These are phyloP conservation scores for Chaetomiaceae sp. DNA, from an alignment of 2,329 filamentous ascomycete species.

Conservation along the genomic window DNA sequence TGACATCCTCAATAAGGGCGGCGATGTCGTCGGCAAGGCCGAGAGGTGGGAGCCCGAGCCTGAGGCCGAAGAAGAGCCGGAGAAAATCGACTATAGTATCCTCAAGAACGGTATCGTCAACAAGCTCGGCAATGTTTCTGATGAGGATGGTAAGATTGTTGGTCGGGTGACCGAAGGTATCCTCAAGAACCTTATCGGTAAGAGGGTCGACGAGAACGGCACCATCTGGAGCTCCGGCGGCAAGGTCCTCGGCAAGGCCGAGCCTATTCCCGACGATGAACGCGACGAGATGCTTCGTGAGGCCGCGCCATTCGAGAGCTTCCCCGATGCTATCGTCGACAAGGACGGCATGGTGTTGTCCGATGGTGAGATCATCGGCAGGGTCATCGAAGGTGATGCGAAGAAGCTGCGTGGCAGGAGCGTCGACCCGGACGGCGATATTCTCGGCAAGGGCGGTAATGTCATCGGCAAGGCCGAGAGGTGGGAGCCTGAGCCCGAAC, in stretches of 20 bases:
- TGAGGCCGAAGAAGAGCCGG: constrained; percentile 29
- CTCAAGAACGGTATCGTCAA: constrained; percentile 45
- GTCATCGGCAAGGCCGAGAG: constrained; percentile 48
- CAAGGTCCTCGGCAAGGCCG: constrained; percentile 61
- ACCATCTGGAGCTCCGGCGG: constrained; percentile 68
- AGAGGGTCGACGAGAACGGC: constrained; percentile 60
- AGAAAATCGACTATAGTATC: constrained; percentile 35
- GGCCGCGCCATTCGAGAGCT: constrained; percentile 52
- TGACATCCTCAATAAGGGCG: constrained; percentile 61
- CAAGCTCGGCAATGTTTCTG: constrained; percentile 54
- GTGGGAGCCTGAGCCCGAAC: constrained; percentile 32
- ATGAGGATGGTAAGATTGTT: constrained; percentile 46
- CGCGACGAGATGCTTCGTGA: constrained; percentile 42
- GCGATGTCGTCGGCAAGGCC: constrained; percentile 58
- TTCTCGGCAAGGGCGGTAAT: constrained; percentile 64
- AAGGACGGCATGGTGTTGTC: constrained; percentile 49
- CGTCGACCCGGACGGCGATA: constrained; percentile 65
- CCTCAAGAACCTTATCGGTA: constrained; percentile 60
- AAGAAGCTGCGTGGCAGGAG: constrained; percentile 60
- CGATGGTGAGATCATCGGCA: constrained; percentile 53
- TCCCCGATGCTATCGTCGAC: constrained; percentile 49
- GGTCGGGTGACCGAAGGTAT: constrained; percentile 63
- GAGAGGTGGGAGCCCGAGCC: constrained; percentile 29
- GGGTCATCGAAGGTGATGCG: constrained; percentile 58
- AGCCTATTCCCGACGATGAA: constrained; percentile 56